phyloP scores from a whole-genome alignment of 345 rosid species.

The Euphorbia pulcherrima region DNA sequence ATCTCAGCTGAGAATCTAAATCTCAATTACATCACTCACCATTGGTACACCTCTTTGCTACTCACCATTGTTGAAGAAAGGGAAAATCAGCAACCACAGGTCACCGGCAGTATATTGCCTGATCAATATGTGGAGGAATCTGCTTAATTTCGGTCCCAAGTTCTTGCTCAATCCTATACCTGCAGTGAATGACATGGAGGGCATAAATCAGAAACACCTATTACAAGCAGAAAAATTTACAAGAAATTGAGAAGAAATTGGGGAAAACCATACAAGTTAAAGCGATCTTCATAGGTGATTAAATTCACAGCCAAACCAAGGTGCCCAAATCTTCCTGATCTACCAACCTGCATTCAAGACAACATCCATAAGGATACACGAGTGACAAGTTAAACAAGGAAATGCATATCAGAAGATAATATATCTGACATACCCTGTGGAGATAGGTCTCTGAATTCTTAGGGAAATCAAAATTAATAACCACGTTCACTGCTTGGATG shows the following conservation, averaged over 20 bases:
- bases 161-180: conserved; percentile 99
- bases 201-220: not conserved
- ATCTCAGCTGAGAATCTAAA: not conserved
- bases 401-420: not conserved
- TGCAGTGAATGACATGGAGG: conserved; percentile 25
- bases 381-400: not conserved
- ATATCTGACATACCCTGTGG: conserved; percentile 69
- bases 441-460: conserved; percentile 95
- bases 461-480: conserved; percentile 96
- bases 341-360: conserved; percentile 63
- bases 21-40: conserved; percentile 38
- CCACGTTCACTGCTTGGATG: conserved; percentile 99
- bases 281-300: conserved; percentile 98
- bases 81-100: conserved; percentile 21
- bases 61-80: conserved; percentile 21
- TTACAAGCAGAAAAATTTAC: conserved; percentile 4
- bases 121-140: conserved; percentile 94
- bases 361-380: not conserved
- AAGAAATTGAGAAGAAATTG: not conserved
- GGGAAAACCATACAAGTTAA: conserved; percentile 64
- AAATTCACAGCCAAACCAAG: conserved; percentile 99
- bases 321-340: conserved; percentile 99
- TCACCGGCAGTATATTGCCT: conserved; percentile 86
- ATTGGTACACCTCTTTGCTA: conserved; percentile 24
- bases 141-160: conserved; percentile 99